Evolutionary conservation across 495 filamentous ascomycete genomes (phyloP), one percentile per base, ranked within the genome.

Genomic region (Lasiosphaeriaceae sp.): DNA sequence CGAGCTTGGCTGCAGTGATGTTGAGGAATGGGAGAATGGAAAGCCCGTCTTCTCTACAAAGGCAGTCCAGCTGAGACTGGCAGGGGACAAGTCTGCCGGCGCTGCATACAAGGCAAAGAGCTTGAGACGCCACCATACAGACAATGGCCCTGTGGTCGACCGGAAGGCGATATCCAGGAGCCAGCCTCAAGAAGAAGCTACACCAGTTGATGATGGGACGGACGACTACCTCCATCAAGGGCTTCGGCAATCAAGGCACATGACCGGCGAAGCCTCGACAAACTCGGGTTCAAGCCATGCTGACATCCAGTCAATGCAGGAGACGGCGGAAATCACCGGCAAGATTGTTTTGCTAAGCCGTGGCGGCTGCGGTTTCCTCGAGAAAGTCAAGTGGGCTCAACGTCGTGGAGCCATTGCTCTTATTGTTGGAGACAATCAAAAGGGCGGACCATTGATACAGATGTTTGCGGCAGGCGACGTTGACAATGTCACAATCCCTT

Each of bases 391-490:
- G 67, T 99, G 94, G 94, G 89, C 87, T 4, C 94, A 99, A 70
- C 80, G 92, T 46, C 82, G 94, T 60, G 94, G 94, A 9, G 94
- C 86, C 11, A 78, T 90, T 50, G 93, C 90, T 21, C 72, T 99
- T 57, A 94, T 99, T 64, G 92, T 99, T 7, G 94, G 94, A 19
- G 94, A 99, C 68, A 87, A 97, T 71, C 87, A 88, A 47, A 85
- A 87, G 53, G 90, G 92, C 35, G 93, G 90, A 11, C 74, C 80
- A n/a, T 69, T 99, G 56, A 86, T 99, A 39, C 94, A 92, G 54
- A 99, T 99, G 94, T 97, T 96, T 71, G 95, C 94, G 9, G 80
- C 86, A 48, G 94, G 93, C 22, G 91, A 97, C 70, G 96, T 91
- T 3, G 95, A 90, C 29, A 96, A 98, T 63, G 81, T 97, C 58